Percentiles rank a stretch among this genome's conserved stretches.
Conservation (phyloP, 768 basidiomycete species). For the Lactarius deliciosus region DNA sequence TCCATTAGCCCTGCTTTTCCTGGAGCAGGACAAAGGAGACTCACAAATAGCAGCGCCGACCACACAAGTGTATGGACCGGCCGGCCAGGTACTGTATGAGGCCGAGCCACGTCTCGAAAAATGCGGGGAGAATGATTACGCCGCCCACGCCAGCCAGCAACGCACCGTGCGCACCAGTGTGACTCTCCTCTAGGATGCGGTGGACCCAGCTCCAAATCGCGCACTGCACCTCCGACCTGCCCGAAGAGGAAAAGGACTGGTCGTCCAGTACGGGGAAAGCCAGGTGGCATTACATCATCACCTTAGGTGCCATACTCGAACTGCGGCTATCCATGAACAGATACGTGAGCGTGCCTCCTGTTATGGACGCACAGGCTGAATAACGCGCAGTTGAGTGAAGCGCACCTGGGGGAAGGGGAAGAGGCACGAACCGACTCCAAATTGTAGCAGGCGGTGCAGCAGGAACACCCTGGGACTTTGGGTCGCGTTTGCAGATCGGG, state of each 20-base stretch:
- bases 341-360: slow-evolving; percentile 20
- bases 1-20: neutral
- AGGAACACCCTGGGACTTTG: slow-evolving; percentile 47
- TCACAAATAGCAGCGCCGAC: slow-evolving; percentile 10
- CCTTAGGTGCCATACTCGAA: slow-evolving; percentile 8
- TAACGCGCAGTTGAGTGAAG: neutral
- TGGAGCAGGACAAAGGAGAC: neutral
- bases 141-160: slow-evolving; percentile 8
- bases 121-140: slow-evolving; percentile 11
- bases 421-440: slow-evolving; percentile 13
- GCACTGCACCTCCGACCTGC: slow-evolving; percentile 18
- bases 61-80: neutral
- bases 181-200: neutral
- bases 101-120: slow-evolving; percentile 15
- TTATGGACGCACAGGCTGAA: slow-evolving; percentile 14
- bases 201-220: slow-evolving; percentile 10
- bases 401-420: neutral
- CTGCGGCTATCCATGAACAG: slow-evolving; percentile 13
- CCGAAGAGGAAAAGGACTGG: too few relatives aligned
- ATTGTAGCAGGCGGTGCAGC: slow-evolving; percentile 44
- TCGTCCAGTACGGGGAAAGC: too few relatives aligned
- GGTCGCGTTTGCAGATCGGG: slow-evolving; percentile 48
- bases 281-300: neutral
- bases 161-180: neutral
- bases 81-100: neutral